Evolutionary conservation across 176 grass and related monocot genomes (phyloP), one percentile per base, ranked within the genome.

Genomic region (Elaeis guineensis): DNA sequence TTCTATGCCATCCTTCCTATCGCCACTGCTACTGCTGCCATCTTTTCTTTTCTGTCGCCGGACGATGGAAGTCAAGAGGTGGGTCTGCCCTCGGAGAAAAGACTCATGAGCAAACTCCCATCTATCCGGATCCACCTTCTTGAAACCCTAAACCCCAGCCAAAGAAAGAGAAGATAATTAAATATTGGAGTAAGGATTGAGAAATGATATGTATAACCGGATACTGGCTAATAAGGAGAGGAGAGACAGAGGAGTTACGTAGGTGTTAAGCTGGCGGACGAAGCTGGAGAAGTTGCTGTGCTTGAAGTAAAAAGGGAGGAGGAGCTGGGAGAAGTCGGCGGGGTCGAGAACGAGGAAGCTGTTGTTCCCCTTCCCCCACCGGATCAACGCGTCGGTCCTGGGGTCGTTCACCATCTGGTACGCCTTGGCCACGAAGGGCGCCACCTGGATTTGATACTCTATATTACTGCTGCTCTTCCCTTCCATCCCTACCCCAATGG

Each of bases 21-120:
- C 0, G 16, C 11, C 18, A 14, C 3, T 14, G 63, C 22, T 55
- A 19, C 52, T 50, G 9, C 65, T 19, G 51, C 64, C 63, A 12
- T 19, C 19, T 5, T 16, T 25, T 19, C 25, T 72, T 75, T 79
- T 90, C 55, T 69, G 73, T 5, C 78, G 75, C 55, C 78, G 87
- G 30, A 61, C 67, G 59, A 90, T 73, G n/a, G 44, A 55, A 16
- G 87, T 72, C 6, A 90, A 75, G 54, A 90, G 74, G 49, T 79
- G 78, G 21, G 51, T 79, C 75, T 82, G 82, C 8, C 82, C 87
- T 21, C 78, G 62, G 28, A 90, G 82, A 50, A 90, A 90, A 4
- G 64, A 82, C 64, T 79, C 78, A 51, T 90, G 87, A 49, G 87
- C 87, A 58, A 90, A 90, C 75, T 90, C 87, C 87, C 82, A 90